Evolutionary conservation across 192 early-diverging fungal species (phyloP).

Genomic region (Entomortierella parvispora): DNA sequence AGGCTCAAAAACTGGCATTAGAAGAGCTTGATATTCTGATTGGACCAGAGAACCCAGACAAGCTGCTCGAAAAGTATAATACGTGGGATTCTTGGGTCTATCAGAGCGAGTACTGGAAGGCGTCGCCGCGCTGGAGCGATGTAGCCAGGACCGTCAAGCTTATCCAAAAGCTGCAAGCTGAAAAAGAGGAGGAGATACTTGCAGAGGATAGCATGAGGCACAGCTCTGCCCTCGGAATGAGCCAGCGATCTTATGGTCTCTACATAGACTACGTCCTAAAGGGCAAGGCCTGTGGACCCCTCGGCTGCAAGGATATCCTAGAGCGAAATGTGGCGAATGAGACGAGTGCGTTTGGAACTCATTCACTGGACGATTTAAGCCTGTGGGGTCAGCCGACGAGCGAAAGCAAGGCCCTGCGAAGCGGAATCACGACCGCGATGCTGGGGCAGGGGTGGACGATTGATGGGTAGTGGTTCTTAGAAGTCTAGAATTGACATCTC

Average conservation of each 20-base stretch:
- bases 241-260: background rate
- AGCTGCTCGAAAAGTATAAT: background rate
- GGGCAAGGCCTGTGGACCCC: conserved; percentile 3
- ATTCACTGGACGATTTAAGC: background rate
- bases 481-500: too few species aligned
- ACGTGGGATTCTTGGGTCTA: background rate
- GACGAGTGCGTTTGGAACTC: background rate
- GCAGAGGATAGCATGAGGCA: background rate
- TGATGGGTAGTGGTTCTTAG: too few species aligned
- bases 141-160: background rate
- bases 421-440: too few species aligned
- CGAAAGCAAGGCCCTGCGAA: too few species aligned
- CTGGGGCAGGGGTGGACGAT: too few species aligned
- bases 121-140: conserved; percentile 2
- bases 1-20: background rate
- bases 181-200: background rate
- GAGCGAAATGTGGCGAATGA: background rate
- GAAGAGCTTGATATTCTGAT: background rate
- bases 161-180: background rate
- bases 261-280: conserved; percentile 4
- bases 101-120: background rate
- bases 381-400: background rate
- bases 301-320: background rate
- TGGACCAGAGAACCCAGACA: background rate
- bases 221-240: too few species aligned